Percentiles rank a stretch among this genome's conserved stretches.
These are phyloP conservation scores for Thraustochytrium sp. DNA, from an alignment of 352 stramenopile species.

Conservation along the genomic window DNA sequence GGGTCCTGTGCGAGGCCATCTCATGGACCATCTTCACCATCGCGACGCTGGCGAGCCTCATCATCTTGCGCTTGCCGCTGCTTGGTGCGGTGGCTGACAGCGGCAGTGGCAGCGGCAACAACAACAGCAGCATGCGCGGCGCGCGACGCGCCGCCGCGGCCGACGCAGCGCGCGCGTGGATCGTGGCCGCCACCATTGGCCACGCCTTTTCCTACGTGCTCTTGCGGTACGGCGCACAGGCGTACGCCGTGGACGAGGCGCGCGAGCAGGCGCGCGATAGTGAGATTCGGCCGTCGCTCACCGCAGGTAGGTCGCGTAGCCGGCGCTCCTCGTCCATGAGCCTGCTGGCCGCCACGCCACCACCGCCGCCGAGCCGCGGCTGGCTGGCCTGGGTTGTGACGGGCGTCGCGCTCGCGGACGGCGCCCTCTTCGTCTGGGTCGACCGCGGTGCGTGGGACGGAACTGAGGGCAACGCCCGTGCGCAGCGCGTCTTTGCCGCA, in stretches of 20 bases:
- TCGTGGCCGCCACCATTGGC: background rate
- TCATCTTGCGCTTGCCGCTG: background rate
- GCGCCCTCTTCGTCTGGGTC: background rate
- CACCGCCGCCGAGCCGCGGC: background rate
- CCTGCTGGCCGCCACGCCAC: background rate
- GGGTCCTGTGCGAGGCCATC: constrained; percentile 28
- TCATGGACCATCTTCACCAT: constrained; percentile 24
- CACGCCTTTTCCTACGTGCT: constrained; percentile 7
- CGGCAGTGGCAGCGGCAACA: too few species aligned
- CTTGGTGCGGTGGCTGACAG: too few species aligned
- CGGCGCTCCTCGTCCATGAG: background rate
- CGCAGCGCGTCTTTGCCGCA: background rate
- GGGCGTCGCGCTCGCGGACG: background rate
- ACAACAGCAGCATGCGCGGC: too few species aligned
- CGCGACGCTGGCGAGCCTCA: background rate
- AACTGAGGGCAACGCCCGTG: background rate
- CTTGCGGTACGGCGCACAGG: background rate
- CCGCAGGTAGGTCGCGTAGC: background rate
- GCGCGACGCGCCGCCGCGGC: too few species aligned
- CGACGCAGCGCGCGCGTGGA: background rate
- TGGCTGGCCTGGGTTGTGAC: background rate
- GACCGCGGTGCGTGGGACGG: background rate
- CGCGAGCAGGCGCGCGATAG: background rate
- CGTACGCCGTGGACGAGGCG: background rate
- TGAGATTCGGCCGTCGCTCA: background rate